These are phyloP conservation scores for Globomyces pollinis-pini DNA, from an alignment of 192 early-diverging fungal species.

Conservation along the genomic window DNA sequence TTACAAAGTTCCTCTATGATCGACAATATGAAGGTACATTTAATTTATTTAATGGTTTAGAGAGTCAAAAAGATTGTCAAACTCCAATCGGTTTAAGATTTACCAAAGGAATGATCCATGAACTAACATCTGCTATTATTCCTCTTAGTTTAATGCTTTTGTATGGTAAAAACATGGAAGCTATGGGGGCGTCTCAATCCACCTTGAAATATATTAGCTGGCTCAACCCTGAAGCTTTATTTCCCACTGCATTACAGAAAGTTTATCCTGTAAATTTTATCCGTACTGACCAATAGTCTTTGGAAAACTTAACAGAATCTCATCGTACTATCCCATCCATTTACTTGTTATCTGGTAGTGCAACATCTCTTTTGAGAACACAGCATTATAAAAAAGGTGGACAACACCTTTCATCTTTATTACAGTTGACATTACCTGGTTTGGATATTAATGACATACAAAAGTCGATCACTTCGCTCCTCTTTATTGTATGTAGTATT, in stretches of 20 bases:
- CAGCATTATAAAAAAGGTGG: slow-evolving; percentile 77
- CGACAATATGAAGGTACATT: slow-evolving; percentile 33
- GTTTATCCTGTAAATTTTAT: too few relatives aligned
- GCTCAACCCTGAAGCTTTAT: slow-evolving; percentile 67
- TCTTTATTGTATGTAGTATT: slow-evolving; percentile 60
- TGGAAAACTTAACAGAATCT: slow-evolving; percentile 79
- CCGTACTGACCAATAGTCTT: too few relatives aligned
- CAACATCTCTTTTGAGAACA: slow-evolving; percentile 65
- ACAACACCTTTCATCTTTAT: slow-evolving; percentile 66
- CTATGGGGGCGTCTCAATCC: slow-evolving; percentile 49
- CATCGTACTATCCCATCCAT: slow-evolving; percentile 85
- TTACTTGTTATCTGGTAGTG: slow-evolving; percentile 59
- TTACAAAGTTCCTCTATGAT: slow-evolving; percentile 61
- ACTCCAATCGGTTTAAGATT: slow-evolving; percentile 53
- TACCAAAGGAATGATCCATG: slow-evolving; percentile 40
- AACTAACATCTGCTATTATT: slow-evolving; percentile 60
- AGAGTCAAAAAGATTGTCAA: slow-evolving; percentile 49
- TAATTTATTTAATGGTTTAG: slow-evolving; percentile 37
- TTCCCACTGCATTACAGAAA: slow-evolving; percentile 73
- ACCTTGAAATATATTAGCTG: slow-evolving; percentile 68
- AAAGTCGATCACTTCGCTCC: slow-evolving; percentile 65
- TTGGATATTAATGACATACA: slow-evolving; percentile 89
- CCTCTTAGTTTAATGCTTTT: slow-evolving; percentile 55
- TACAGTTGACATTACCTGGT: slow-evolving; percentile 76
- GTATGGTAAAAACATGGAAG: slow-evolving; percentile 66